These are phyloP conservation scores for Calonectria pteridis DNA, from an alignment of 2,329 filamentous ascomycete species.

Conservation along the genomic window DNA sequence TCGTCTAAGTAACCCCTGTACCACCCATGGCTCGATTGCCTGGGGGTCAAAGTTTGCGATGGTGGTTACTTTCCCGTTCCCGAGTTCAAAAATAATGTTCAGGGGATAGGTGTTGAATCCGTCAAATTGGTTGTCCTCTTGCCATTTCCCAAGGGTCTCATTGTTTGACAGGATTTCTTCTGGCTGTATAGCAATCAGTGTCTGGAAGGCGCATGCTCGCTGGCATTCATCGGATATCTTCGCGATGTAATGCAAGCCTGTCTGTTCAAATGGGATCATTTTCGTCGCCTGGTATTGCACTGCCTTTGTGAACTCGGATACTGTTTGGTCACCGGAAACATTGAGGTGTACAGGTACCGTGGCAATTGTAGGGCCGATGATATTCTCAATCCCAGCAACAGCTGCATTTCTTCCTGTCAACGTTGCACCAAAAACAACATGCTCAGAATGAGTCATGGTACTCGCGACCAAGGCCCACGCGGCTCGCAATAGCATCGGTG, in stretches of 20 bases:
- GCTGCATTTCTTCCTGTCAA: background rate
- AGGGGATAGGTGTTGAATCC: slow-evolving; percentile 8
- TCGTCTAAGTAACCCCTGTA: background rate
- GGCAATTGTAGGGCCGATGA: background rate
- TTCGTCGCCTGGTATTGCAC: too few relatives aligned
- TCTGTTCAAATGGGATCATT: too few relatives aligned
- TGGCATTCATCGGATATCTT: background rate
- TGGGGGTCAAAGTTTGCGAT: slow-evolving; percentile 7
- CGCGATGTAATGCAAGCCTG: too few relatives aligned
- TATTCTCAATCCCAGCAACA: background rate
- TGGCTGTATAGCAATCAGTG: too few relatives aligned
- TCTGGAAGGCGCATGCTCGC: too few relatives aligned
- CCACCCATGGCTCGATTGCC: background rate
- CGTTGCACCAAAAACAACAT: background rate
- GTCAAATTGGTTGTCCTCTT: too few relatives aligned
- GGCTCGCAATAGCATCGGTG: slow-evolving; percentile 36
- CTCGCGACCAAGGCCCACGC: slow-evolving; percentile 44
- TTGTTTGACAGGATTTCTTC: too few relatives aligned
- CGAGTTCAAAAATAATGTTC: slow-evolving; percentile 1
- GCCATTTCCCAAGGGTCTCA: too few relatives aligned
- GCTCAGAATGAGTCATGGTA: slow-evolving; percentile 24
- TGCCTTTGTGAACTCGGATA: too few relatives aligned
- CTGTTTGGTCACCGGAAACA: too few relatives aligned
- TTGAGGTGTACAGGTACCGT: background rate
- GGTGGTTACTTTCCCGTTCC: background rate